Evolutionary conservation across 177 flowering plant species (phyloP).

Genomic region (Vitis hybrid): DNA sequence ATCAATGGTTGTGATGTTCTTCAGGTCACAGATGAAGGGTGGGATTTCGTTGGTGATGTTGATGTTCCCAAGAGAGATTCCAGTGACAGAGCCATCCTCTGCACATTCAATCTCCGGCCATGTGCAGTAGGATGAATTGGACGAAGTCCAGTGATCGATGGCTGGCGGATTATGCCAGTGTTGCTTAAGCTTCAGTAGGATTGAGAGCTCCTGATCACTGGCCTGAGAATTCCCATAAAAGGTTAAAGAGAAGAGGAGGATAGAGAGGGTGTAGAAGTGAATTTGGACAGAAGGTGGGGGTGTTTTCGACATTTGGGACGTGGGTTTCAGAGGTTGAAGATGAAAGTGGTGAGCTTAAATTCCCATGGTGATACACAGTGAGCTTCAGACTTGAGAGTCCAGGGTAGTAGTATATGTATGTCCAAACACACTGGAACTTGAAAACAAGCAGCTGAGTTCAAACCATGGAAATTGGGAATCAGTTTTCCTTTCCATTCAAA

Average conservation of each 20-base stretch:
- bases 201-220: conserved; percentile 25
- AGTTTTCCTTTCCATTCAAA: too few relatives aligned
- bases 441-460: too few relatives aligned
- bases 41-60: conserved; percentile 44
- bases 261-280: conserved; percentile 11
- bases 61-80: conserved; percentile 18
- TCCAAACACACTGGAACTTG: too few relatives aligned
- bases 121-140: conserved; percentile 39
- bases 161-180: conserved; percentile 42
- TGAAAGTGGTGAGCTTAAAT: neutral
- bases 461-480: too few relatives aligned
- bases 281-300: conserved; percentile 2
- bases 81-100: conserved; percentile 35
- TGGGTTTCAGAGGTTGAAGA: neutral
- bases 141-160: conserved; percentile 42
- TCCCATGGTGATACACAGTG: too few relatives aligned
- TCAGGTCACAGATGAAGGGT: conserved; percentile 56
- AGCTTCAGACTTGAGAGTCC: too few relatives aligned
- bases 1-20: conserved; percentile 42
- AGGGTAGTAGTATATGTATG: too few relatives aligned
- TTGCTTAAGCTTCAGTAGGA: conserved; percentile 28
- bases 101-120: conserved; percentile 57
- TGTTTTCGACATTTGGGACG: conserved; percentile 9
- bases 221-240: conserved; percentile 25
- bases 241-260: conserved; percentile 13